phyloP scores from a whole-genome alignment of 2,329 filamentous ascomycete species.

The Botryotinia calthae region DNA sequence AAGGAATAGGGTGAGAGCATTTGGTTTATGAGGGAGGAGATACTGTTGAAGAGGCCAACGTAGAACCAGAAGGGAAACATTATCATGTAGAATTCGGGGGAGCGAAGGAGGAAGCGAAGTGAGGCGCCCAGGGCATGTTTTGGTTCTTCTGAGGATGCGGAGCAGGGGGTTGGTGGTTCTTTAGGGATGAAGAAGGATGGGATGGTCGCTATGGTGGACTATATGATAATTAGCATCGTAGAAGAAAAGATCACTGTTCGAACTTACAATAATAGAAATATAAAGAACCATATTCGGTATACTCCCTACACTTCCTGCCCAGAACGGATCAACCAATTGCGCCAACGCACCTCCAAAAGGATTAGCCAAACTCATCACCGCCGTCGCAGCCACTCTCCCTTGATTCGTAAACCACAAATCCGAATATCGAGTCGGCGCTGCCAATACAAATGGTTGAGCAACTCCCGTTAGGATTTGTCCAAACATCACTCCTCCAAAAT shows the following conservation, averaged over 20 bases:
- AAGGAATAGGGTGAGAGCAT: constrained; percentile 85
- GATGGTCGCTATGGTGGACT: constrained; percentile 63
- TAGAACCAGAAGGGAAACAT: constrained; percentile 79
- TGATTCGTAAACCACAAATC: constrained; percentile 90
- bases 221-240: constrained; percentile 18
- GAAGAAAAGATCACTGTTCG: not conserved
- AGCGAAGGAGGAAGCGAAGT: constrained; percentile 52
- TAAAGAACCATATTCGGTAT: constrained; percentile 83
- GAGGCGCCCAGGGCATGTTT: constrained; percentile 54
- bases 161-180: constrained; percentile 72
- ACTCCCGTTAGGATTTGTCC: constrained; percentile 89
- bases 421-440: constrained; percentile 85
- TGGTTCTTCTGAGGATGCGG: constrained; percentile 56
- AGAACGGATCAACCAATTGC: constrained; percentile 80
- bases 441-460: constrained; percentile 87
- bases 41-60: constrained; percentile 90
- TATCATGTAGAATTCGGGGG: constrained; percentile 75
- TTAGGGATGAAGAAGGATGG: constrained; percentile 81
- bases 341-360: constrained; percentile 86
- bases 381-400: constrained; percentile 84
- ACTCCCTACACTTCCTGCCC: constrained; percentile 58
- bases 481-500: constrained; percentile 77
- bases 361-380: constrained; percentile 80
- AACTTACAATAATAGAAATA: constrained; percentile 73
- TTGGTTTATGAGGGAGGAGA: constrained; percentile 85